Percentiles rank a stretch among this genome's conserved stretches.
These are phyloP conservation scores for Hypoxylon sp. DNA, from an alignment of 2,329 filamentous ascomycete genomes.

Conservation along the genomic window DNA sequence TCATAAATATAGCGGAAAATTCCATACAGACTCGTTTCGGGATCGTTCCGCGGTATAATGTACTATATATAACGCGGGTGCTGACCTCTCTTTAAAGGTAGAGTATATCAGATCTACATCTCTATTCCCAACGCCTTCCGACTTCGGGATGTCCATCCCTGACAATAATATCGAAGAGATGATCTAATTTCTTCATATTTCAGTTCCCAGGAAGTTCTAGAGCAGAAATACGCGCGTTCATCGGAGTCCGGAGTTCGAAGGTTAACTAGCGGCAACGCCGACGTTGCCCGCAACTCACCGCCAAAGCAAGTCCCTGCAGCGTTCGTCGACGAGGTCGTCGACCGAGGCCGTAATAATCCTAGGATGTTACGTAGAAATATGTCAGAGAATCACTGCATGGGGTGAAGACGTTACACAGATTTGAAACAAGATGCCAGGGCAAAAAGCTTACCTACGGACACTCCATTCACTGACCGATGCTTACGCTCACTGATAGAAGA, in stretches of 20 bases:
- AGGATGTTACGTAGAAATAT: background rate
- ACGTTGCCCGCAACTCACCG: constrained; percentile 13
- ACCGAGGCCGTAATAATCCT: background rate
- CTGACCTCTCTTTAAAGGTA: background rate
- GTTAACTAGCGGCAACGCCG: background rate
- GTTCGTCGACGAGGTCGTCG: constrained; percentile 1
- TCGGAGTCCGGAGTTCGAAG: constrained; percentile 7
- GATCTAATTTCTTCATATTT: background rate
- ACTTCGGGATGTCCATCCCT: background rate
- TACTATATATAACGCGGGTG: background rate
- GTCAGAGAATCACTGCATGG: background rate
- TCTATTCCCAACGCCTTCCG: background rate
- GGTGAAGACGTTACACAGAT: background rate
- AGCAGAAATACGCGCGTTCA: background rate
- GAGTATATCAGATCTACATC: background rate
- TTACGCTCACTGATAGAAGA: background rate
- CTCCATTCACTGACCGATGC: background rate
- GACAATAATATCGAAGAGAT: background rate
- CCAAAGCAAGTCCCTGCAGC: background rate
- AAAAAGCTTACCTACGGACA: background rate
- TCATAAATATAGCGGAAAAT: background rate
- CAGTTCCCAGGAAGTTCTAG: background rate
- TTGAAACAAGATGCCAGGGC: background rate
- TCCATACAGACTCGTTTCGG: background rate
- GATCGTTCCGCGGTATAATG: background rate